A percentile compares a stretch with the other conserved stretches of the same genome.
phyloP scores from a whole-genome alignment of 2,329 filamentous ascomycete species.

The Phyllosticta capitalensis region DNA sequence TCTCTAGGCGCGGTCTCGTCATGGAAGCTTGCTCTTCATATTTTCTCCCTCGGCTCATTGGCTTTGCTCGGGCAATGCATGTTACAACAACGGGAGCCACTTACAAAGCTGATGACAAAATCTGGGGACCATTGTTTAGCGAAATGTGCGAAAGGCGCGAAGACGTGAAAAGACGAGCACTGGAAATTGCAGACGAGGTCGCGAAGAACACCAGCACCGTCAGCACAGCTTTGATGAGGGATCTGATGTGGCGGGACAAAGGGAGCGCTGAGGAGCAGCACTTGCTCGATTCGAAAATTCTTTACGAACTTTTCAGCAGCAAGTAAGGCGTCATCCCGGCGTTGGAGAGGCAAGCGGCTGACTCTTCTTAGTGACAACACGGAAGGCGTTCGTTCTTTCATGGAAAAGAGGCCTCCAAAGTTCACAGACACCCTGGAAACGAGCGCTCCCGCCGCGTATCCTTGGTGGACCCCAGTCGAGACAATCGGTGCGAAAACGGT shows the following conservation, averaged over 20 bases:
- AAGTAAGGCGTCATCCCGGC: slow-evolving; percentile 22
- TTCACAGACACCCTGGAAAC: slow-evolving; percentile 53
- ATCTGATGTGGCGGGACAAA: slow-evolving; percentile 56
- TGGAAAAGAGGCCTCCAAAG: slow-evolving; percentile 55
- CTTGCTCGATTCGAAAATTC: slow-evolving; percentile 56
- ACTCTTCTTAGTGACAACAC: slow-evolving; percentile 45
- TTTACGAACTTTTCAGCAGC: slow-evolving; percentile 50
- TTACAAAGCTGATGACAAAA: slow-evolving; percentile 40
- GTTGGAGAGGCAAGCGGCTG: not conserved
- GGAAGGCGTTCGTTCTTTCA: slow-evolving; percentile 60
- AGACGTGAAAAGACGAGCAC: slow-evolving; percentile 53
- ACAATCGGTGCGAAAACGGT: slow-evolving; percentile 32
- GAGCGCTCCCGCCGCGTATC: slow-evolving; percentile 51
- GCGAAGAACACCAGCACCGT: slow-evolving; percentile 57
- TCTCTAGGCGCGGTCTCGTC: slow-evolving; percentile 57
- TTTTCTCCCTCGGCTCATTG: slow-evolving; percentile 63
- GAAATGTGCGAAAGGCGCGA: slow-evolving; percentile 51
- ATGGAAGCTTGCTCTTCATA: slow-evolving; percentile 65
- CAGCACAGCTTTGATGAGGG: slow-evolving; percentile 57
- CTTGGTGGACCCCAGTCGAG: slow-evolving; percentile 57
- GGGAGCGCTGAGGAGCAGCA: slow-evolving; percentile 58
- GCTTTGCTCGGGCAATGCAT: slow-evolving; percentile 53
- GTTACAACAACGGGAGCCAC: slow-evolving; percentile 58
- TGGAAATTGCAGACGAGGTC: slow-evolving; percentile 58
- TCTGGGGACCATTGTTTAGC: slow-evolving; percentile 55